Percentiles rank a stretch among this genome's conserved stretches.
These are phyloP conservation scores for Exophiala viscosa DNA, from an alignment of 2,329 filamentous ascomycete genomes.

Conservation along the genomic window DNA sequence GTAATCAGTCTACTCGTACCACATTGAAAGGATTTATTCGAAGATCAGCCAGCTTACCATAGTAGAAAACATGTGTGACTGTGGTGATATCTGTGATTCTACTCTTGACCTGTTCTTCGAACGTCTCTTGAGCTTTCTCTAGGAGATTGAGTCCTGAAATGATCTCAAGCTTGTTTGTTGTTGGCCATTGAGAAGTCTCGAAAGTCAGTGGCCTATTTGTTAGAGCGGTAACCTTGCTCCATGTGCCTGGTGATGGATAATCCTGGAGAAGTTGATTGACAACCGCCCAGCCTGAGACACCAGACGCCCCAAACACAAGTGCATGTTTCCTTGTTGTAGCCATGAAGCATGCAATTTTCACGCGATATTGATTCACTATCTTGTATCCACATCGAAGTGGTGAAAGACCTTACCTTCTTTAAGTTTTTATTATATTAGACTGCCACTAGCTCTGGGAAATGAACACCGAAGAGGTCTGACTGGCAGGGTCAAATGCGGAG, in stretches of 20 bases:
- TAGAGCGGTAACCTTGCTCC: constrained; percentile 38
- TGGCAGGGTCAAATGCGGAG: no score
- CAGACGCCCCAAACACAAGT: constrained; percentile 42
- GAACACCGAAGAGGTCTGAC: no score
- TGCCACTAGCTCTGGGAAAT: no score
- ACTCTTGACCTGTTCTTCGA: constrained; percentile 20
- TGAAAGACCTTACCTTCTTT: no score
- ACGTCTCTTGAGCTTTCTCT: constrained; percentile 14
- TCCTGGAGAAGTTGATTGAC: constrained; percentile 37
- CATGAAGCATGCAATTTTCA: not conserved
- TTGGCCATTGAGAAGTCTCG: constrained; percentile 37
- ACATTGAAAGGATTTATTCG: not conserved
- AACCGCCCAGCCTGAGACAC: constrained; percentile 44
- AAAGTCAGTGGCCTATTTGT: constrained; percentile 38
- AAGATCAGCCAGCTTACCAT: not conserved
- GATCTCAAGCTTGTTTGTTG: constrained; percentile 34
- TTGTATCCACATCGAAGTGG: no score
- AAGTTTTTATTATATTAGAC: no score
- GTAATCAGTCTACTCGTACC: not conserved
- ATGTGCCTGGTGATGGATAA: constrained; percentile 36
- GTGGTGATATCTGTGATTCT: constrained; percentile 35
- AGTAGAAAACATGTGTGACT: constrained; percentile 39
- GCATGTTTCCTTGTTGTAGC: constrained; percentile 27
- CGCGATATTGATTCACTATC: no score
- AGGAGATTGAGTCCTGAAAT: constrained; percentile 39